Evolutionary conservation across 2,329 filamentous ascomycete genomes (phyloP), one percentile per base, ranked within the genome.

Genomic region (Diaporthe amygdali): DNA sequence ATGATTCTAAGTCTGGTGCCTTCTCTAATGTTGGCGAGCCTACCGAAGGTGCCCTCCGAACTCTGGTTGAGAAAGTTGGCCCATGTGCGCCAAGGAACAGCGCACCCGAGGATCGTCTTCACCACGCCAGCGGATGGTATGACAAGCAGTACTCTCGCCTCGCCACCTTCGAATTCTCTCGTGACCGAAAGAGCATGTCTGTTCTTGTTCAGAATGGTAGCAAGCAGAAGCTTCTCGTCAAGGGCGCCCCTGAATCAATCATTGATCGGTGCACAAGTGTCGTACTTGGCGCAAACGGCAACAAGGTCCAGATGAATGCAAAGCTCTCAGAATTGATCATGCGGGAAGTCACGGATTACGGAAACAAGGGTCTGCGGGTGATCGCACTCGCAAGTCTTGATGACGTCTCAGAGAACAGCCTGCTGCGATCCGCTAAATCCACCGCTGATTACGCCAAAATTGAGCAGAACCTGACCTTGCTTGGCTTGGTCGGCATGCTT

Each of bases 121-220:
- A 98, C 84, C 90, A 92, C 77, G 91, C 94, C 71, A 98, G 95
- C 85, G 88, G 91, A 74, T 91, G 92, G 83, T 98, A 97, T 80
- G 95, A 97, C 83, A 87, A 90, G 75, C 88, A 90, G 75, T 89
- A 92, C 63, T 90, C 91, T 66, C 91, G 93, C 51, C 87, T 97
- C 70, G 92, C 95, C 10, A 97, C 95, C 14, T 99, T 94, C 77
- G 96, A 99, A 81, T 99, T 99, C 84, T 98, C 96, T 1, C 92
- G 96, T 77, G 96, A 99, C 82, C 91, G 96, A 74, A 99, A 99
- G 90, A 98, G 96, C 83, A 99, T 99, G 96, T 99, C 96, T 59
- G 97, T 99, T 44, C 85, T 98, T 71, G 94, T 97, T 74, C 89
- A 92, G 75, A 88, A 89, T 68, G 92, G 89, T 69, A 86, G 87